A percentile compares a stretch with the other conserved stretches of the same genome.
phyloP scores from a whole-genome alignment of 495 filamentous ascomycete species.

The Penicillium desertorum region DNA sequence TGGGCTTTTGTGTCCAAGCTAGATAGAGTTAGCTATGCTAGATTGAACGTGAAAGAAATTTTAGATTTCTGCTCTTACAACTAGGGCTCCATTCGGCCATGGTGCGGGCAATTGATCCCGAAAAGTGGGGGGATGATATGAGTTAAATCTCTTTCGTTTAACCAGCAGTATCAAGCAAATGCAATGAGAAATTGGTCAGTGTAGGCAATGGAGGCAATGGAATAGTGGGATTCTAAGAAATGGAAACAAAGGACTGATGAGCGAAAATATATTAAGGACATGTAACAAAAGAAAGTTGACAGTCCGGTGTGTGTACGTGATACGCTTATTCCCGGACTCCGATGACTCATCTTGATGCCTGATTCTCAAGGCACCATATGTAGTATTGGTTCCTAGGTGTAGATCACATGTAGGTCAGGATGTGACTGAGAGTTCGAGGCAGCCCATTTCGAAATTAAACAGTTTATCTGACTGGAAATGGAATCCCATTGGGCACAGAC shows the following conservation, averaged over 20 bases:
- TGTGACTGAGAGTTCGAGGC: background rate
- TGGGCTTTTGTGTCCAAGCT: slow-evolving; percentile 88
- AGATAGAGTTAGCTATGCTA: background rate
- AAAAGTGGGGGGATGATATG: slow-evolving; percentile 7
- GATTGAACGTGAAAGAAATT: background rate
- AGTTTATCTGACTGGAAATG: background rate
- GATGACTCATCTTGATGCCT: slow-evolving; percentile 28
- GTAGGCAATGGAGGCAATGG: background rate
- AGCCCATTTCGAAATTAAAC: background rate
- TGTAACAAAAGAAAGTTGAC: slow-evolving; percentile 6
- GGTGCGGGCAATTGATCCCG: slow-evolving; percentile 14
- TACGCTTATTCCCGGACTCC: slow-evolving; percentile 25
- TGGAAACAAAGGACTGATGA: background rate
- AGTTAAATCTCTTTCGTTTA: background rate
- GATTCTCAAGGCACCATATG: background rate
- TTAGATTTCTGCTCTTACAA: slow-evolving; percentile 26
- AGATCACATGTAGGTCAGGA: background rate
- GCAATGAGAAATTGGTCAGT: background rate
- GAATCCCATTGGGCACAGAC: background rate
- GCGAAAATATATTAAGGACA: slow-evolving; percentile 11
- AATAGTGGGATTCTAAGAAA: background rate
- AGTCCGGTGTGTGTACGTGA: background rate
- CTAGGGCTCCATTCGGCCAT: slow-evolving; percentile 38
- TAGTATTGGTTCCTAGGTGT: background rate
- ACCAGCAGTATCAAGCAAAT: background rate